Evolutionary conservation across 2,329 filamentous ascomycete species (phyloP).

Genomic region (Diaporthe citriasiana): DNA sequence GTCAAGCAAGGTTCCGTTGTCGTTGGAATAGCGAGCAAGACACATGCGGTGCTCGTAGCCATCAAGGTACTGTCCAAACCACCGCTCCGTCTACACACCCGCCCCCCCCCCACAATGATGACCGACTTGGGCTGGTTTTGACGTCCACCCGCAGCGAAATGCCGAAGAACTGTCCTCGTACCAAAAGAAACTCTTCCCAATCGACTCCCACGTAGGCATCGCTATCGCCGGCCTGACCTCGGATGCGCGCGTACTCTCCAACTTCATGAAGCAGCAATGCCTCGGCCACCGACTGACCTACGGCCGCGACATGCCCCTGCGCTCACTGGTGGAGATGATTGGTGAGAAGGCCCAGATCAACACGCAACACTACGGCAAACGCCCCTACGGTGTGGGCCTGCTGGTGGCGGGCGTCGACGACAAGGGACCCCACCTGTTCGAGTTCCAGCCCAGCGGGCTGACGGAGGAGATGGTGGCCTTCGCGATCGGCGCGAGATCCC

Average conservation of each 20-base stretch:
- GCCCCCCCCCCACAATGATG: conserved; percentile 38
- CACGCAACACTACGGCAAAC: conserved; percentile 96
- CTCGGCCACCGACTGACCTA: conserved; percentile 96
- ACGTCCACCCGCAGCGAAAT: conserved; percentile 77
- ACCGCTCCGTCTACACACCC: conserved; percentile 22
- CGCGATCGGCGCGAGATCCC: conserved; percentile 93
- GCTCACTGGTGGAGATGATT: conserved; percentile 90
- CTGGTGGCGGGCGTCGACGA: conserved; percentile 95
- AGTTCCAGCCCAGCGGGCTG: conserved; percentile 97
- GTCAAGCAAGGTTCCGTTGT: conserved; percentile 99
- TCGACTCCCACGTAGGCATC: conserved; percentile 96
- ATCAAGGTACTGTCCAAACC: conserved; percentile 79
- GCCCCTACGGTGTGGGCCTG: conserved; percentile 94
- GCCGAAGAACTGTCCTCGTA: conserved; percentile 99
- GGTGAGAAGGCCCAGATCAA: conserved; percentile 97
- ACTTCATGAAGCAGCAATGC: conserved; percentile 99
- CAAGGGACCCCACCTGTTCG: conserved; percentile 93
- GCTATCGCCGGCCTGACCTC: conserved; percentile 97
- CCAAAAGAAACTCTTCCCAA: conserved; percentile 98
- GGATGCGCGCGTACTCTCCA: conserved; percentile 98
- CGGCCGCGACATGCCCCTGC: conserved; percentile 91
- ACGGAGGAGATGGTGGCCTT: conserved; percentile 98
- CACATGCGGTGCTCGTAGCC: conserved; percentile 94
- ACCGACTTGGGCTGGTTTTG: conserved; percentile 30
- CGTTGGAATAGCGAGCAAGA: conserved; percentile 97